phyloP scores from a whole-genome alignment of 306 rosid genomes.

The Lagenaria siceraria region DNA sequence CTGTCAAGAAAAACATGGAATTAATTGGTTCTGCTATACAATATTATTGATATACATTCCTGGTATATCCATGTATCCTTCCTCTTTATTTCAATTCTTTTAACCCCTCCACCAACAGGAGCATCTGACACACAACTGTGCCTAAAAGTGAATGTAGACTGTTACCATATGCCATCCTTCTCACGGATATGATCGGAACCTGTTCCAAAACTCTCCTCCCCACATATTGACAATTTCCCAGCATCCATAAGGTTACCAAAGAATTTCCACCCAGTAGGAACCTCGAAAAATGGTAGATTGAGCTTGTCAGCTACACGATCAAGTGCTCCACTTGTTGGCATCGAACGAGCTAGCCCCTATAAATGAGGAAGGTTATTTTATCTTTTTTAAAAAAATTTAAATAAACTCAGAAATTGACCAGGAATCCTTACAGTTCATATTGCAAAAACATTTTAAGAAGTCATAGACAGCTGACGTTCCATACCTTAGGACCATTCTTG shows the following conservation, averaged over 20 bases:
- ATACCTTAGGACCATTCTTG: constrained; percentile 56
- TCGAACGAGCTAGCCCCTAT: constrained; percentile 93
- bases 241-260: constrained; percentile 99
- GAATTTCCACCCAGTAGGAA: constrained; percentile 98
- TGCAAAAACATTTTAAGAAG: not conserved
- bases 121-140: not conserved
- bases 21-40: not conserved
- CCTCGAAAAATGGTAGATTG: constrained; percentile 91
- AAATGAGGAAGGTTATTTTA: constrained; percentile 14
- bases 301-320: constrained; percentile 83
- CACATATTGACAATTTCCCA: constrained; percentile 80
- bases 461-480: constrained; percentile 1
- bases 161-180: constrained; percentile 96
- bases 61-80: not conserved
- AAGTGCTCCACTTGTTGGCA: constrained; percentile 97
- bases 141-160: constrained; percentile 10
- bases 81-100: not conserved
- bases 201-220: constrained; percentile 98
- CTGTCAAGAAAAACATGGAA: not conserved
- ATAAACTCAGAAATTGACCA: not conserved
- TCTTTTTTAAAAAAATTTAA: not conserved
- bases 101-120: not conserved
- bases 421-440: not conserved
- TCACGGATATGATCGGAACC: constrained; percentile 99
- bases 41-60: not conserved